Percentiles rank a stretch among this genome's conserved stretches.
These are phyloP conservation scores for Wallacemonas rigidus DNA, from an alignment of 208 protist genomes.

Conservation along the genomic window DNA sequence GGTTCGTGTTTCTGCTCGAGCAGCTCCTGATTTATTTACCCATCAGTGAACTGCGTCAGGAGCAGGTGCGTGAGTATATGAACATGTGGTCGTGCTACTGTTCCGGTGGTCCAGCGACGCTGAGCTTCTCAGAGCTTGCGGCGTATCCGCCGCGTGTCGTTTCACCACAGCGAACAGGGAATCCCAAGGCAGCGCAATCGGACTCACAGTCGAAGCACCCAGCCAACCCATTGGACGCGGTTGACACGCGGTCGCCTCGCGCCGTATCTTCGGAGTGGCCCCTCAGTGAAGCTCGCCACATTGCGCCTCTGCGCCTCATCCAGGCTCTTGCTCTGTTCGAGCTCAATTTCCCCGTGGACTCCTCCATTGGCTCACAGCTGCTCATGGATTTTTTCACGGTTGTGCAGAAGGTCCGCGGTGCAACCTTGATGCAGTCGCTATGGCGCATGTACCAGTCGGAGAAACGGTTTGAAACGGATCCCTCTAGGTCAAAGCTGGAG, in stretches of 20 bases:
- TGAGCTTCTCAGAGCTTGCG: conserved; percentile 53
- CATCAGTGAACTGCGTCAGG: conserved; percentile 49
- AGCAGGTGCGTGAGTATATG: conserved; percentile 61
- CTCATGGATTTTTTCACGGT: conserved; percentile 83
- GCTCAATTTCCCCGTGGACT: conserved; percentile 68
- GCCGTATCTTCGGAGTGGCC: neutral
- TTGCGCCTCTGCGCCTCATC: conserved; percentile 65
- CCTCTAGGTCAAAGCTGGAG: conserved; percentile 25
- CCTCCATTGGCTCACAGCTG: conserved; percentile 69
- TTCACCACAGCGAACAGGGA: neutral
- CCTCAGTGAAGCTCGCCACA: conserved; percentile 24
- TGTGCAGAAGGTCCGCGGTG: conserved; percentile 65
- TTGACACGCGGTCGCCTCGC: neutral
- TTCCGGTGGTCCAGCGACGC: conserved; percentile 48
- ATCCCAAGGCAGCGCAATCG: neutral
- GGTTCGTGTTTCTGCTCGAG: conserved; percentile 70
- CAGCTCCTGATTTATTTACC: conserved; percentile 71
- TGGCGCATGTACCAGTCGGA: conserved; percentile 77
- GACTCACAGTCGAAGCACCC: neutral
- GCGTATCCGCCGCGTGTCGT: conserved; percentile 41
- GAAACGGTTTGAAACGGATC: conserved; percentile 58
- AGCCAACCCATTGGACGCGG: neutral
- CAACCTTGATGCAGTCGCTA: conserved; percentile 79
- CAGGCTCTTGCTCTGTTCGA: conserved; percentile 76
- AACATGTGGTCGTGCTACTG: conserved; percentile 63